Evolutionary conservation across 352 stramenopile species (phyloP).

Genomic region (Phytophthora capsici): DNA sequence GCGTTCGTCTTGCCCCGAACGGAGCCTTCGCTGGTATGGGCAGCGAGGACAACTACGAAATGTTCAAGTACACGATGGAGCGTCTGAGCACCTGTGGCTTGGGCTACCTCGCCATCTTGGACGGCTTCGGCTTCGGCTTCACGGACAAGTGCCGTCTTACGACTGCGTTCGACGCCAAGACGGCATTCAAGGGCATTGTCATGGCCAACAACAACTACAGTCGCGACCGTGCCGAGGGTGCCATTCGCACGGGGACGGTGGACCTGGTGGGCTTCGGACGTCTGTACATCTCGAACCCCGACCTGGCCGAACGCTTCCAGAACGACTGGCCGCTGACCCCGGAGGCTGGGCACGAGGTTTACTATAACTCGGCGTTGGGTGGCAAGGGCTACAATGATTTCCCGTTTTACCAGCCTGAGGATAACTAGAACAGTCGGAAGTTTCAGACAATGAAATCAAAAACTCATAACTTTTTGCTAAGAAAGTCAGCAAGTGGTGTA

Average conservation of each 20-base stretch:
- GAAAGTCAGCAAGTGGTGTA: conserved; percentile 3
- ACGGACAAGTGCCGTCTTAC: conserved; percentile 38
- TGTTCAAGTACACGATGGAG: conserved; percentile 42
- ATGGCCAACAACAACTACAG: conserved; percentile 49
- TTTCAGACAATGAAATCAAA: neutral
- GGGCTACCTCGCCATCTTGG: conserved; percentile 48
- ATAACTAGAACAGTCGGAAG: conserved; percentile 11
- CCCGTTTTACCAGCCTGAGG: conserved; percentile 23
- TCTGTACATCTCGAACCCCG: conserved; percentile 52
- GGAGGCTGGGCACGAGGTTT: conserved; percentile 25
- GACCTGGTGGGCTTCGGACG: conserved; percentile 47
- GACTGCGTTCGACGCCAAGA: conserved; percentile 35
- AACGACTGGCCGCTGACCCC: conserved; percentile 34
- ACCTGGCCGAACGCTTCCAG: conserved; percentile 46
- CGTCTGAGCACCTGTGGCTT: conserved; percentile 41
- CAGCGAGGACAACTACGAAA: conserved; percentile 51
- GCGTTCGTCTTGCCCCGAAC: conserved; percentile 44
- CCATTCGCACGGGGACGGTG: conserved; percentile 31
- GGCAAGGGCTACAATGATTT: conserved; percentile 39
- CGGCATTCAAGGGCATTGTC: conserved; percentile 39
- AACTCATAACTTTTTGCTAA: neutral
- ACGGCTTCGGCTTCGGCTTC: conserved; percentile 44
- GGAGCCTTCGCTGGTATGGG: conserved; percentile 41
- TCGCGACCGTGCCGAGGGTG: conserved; percentile 38
- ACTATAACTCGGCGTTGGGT: conserved; percentile 34